Conservation (phyloP, 768 basidiomycete genomes). For the Hirschioporus abietinus region DNA sequence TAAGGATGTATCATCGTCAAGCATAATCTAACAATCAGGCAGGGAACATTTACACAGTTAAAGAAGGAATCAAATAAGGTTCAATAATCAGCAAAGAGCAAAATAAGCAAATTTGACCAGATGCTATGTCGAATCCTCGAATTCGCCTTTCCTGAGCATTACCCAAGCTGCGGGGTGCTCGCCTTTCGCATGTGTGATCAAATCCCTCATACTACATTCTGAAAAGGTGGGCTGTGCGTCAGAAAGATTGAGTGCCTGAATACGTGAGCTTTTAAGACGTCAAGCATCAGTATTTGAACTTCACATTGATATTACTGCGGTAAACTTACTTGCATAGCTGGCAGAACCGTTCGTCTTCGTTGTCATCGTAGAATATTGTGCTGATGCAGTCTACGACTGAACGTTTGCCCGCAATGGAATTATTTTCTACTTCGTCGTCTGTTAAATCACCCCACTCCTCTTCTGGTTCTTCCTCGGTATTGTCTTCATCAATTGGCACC, state of each 20-base stretch:
- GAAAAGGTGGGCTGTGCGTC: not conserved
- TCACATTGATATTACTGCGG: not conserved
- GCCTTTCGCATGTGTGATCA: not conserved
- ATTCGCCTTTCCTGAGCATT: not conserved
- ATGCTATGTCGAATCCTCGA: not conserved
- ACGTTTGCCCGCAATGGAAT: not conserved
- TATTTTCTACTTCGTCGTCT: not conserved
- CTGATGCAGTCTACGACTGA: not conserved
- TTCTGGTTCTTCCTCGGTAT: not conserved
- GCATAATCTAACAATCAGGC: too few relatives aligned
- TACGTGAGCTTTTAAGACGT: not conserved
- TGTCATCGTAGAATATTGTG: not conserved
- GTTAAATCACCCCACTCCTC: conserved; percentile 3
- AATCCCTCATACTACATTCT: not conserved
- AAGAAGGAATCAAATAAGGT: not conserved
- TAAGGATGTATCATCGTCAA: not conserved
- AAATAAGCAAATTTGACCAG: not conserved
- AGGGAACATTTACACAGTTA: not conserved
- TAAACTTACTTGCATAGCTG: not conserved
- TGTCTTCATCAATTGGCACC: not conserved
- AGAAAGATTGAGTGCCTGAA: not conserved
- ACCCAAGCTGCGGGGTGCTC: not conserved
- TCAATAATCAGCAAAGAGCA: too few relatives aligned
- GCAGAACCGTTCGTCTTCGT: not conserved
- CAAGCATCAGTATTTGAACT: not conserved